Evolutionary conservation across 2,329 filamentous ascomycete species (phyloP).

Genomic region (Cytospora piceae): DNA sequence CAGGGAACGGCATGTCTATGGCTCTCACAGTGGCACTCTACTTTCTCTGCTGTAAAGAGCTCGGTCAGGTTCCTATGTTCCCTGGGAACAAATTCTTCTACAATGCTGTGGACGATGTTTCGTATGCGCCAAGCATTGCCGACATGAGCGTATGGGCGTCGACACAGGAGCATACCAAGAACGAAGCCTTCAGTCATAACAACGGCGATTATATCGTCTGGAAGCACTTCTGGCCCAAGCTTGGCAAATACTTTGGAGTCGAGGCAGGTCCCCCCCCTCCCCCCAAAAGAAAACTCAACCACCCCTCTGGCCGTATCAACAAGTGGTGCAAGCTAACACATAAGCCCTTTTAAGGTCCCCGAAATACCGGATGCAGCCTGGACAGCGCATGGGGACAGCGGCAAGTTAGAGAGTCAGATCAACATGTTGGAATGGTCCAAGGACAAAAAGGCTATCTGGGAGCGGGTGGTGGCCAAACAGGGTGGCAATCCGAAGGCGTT

Average conservation of each 20-base stretch:
- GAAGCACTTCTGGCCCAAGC: conserved; percentile 35
- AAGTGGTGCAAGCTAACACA: neutral
- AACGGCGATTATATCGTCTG: conserved; percentile 39
- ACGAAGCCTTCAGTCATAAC: conserved; percentile 37
- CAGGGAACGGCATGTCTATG: conserved; percentile 38
- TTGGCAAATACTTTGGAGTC: conserved; percentile 35
- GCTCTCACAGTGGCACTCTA: conserved; percentile 37
- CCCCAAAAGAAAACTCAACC: no score
- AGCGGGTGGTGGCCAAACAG: conserved; percentile 28
- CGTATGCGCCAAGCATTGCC: conserved; percentile 37
- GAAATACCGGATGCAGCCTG: conserved; percentile 19
- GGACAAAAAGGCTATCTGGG: conserved; percentile 26
- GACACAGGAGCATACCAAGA: conserved; percentile 32
- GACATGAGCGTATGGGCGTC: conserved; percentile 37
- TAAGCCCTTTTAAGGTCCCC: conserved; percentile 4
- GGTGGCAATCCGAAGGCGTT: conserved; percentile 29
- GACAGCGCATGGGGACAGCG: conserved; percentile 16
- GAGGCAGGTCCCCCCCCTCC: conserved; percentile 32
- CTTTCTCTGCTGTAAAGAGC: conserved; percentile 36
- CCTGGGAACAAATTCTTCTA: conserved; percentile 39
- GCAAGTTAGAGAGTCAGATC: conserved; percentile 25
- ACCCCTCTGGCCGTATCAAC: no score
- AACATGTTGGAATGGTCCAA: conserved; percentile 29
- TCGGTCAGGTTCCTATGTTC: conserved; percentile 32
- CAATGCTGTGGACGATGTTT: conserved; percentile 37